phyloP scores from a whole-genome alignment of 352 stramenopile species.

The Pythium sp. region DNA sequence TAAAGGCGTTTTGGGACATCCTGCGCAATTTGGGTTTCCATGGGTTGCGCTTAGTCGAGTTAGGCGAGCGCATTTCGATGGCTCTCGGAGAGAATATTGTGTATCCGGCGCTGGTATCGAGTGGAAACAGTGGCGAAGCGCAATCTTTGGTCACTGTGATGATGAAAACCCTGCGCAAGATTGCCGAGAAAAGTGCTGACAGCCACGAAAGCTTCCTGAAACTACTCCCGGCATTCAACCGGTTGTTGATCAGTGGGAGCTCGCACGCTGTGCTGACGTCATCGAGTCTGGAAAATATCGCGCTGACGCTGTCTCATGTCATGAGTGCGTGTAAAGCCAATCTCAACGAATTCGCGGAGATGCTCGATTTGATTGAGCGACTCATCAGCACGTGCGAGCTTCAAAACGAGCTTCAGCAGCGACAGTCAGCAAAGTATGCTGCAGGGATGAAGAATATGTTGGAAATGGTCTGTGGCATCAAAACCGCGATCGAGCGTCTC shows the following conservation, averaged over 20 bases:
- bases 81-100: background rate
- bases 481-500: background rate
- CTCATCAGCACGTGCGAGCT: background rate
- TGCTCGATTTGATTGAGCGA: background rate
- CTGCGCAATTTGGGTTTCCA: background rate
- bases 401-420: background rate
- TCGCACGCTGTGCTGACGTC: background rate
- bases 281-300: constrained; percentile 2
- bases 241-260: background rate
- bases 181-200: background rate
- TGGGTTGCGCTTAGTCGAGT: background rate
- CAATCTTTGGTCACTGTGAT: background rate
- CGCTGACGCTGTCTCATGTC: background rate
- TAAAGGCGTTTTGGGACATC: background rate
- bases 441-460: background rate
- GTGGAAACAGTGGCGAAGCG: background rate
- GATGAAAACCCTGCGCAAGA: constrained; percentile 2
- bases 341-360: background rate
- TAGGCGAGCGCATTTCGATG: background rate
- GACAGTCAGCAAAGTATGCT: background rate
- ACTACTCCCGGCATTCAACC: background rate
- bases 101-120: background rate
- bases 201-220: background rate
- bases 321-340: background rate
- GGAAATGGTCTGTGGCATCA: background rate